A percentile compares a stretch with the other conserved stretches of the same genome.
These are phyloP conservation scores for Colletotrichum acutatum DNA, from an alignment of 2,329 filamentous ascomycete species.

Conservation along the genomic window DNA sequence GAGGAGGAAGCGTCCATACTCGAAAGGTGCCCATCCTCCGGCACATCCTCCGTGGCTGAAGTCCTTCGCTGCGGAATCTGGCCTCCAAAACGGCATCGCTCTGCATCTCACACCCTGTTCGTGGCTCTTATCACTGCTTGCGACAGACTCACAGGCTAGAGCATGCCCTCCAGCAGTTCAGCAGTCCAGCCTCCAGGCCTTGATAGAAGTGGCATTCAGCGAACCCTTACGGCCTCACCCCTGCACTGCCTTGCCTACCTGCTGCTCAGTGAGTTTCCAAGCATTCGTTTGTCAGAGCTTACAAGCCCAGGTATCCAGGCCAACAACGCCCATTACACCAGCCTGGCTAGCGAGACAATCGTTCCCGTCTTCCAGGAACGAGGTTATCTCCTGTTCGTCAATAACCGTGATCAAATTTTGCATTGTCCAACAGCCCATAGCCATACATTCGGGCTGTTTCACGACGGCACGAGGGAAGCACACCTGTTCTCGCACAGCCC, in stretches of 20 bases:
- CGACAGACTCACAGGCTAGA: neutral
- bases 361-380: neutral
- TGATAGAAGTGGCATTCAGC: neutral
- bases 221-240: neutral
- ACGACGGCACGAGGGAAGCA: neutral
- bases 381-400: slow-evolving; percentile 3
- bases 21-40: slow-evolving; percentile 24
- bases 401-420: neutral
- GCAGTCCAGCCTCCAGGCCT: neutral
- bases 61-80: slow-evolving; percentile 6
- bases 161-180: neutral
- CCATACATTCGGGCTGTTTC: slow-evolving; percentile 18
- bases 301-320: slow-evolving; percentile 3
- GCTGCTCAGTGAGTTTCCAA: neutral
- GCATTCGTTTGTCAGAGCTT: slow-evolving; percentile 19
- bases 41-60: slow-evolving; percentile 16
- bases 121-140: neutral
- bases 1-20: slow-evolving; percentile 17
- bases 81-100: neutral
- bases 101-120: neutral
- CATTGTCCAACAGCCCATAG: slow-evolving; percentile 2
- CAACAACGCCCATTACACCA: neutral
- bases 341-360: neutral
- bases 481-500: neutral
- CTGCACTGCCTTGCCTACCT: neutral